Conservation (phyloP, 768 basidiomycete genomes). For the Mycena rosella region DNA sequence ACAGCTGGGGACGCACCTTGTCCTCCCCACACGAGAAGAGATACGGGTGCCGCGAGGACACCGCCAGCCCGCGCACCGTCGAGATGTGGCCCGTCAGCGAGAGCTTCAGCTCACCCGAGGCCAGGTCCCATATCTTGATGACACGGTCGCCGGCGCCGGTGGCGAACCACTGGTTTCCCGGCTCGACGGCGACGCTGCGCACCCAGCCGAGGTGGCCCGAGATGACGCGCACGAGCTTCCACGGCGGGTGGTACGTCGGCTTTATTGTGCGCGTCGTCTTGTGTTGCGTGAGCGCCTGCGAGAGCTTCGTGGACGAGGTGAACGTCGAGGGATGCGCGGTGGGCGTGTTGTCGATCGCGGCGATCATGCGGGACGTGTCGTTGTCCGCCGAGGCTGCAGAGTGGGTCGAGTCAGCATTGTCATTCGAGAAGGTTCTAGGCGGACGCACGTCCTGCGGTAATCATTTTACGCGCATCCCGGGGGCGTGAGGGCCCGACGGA, state of each 20-base stretch:
- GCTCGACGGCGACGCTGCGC: constrained; percentile 94
- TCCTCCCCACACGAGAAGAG: constrained; percentile 98
- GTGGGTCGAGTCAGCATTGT: constrained; percentile 16
- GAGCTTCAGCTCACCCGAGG: constrained; percentile 96
- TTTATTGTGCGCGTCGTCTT: constrained; percentile 96
- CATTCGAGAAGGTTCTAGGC: background rate
- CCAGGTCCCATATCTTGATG: constrained; percentile 99
- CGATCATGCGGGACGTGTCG: constrained; percentile 77
- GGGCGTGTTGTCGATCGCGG: constrained; percentile 82
- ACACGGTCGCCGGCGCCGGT: constrained; percentile 98
- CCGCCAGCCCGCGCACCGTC: constrained; percentile 94
- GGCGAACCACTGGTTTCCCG: constrained; percentile 98
- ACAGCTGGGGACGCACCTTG: constrained; percentile 72
- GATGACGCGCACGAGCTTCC: constrained; percentile 97
- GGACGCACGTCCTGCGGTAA: constrained; percentile 77
- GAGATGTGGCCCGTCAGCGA: constrained; percentile 98
- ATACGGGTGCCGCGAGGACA: constrained; percentile 94
- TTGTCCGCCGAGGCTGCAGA: constrained; percentile 52
- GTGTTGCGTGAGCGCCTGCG: constrained; percentile 91
- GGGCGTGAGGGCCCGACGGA: constrained; percentile 86
- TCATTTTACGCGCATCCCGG: constrained; percentile 70
- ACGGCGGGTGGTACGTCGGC: constrained; percentile 94
- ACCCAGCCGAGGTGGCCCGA: constrained; percentile 99
- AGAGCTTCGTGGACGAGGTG: constrained; percentile 72
- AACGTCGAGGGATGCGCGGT: constrained; percentile 78